Evolutionary conservation across 371 early-diverging fungal genomes (phyloP), one percentile per base, ranked within the genome.

Genomic region (Mortierella sp.): DNA sequence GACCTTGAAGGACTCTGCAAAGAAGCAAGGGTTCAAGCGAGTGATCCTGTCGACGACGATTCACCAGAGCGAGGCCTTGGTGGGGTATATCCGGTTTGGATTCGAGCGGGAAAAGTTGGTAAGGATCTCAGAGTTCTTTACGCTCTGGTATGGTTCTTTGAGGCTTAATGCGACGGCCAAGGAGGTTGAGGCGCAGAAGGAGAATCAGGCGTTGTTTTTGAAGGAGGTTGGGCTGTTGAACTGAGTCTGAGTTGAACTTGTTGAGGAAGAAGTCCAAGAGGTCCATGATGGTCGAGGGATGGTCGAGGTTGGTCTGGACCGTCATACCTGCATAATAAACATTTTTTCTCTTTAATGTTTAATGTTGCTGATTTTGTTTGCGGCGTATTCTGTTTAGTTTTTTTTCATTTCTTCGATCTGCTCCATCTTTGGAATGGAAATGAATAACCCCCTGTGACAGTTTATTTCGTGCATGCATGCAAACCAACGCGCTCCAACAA

Each of bases 51-150:
- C 74, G 21, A 79, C 79, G 8, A 81, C 85, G 2, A 8, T 71
- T 16, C 48, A 54, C 18, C 85, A 84, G 60, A 41, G 6, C 1
- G 79, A 79, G 48, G 85, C 85, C 2, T 21, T 84, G 21, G 41
- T 24, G 12, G 79, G 81, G 16, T 84, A 81, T 27, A 78, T 76
- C 27, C 56, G 70, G 29, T 75, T 49, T 78, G 85, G 85, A 16
- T 84, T 84, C 46, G 72, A 70, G 16, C 51, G 74, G 72, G 76
- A 76, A 21, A 51, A 43, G 8, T 3, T 60, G 21, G 16, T 43
- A 1, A n/a, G 0, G 4, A 0, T 71, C 1, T 35, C 41, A 6
- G 14, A 32, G 18, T 21, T 41, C 10, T 73, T 78, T 29, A 68
- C 18, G 0, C 16, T 81, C 0, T 79, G 81, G 79, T 49, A 29